Base-by-base conservation (phyloP, 768 basidiomycete species). In the Podaxis carcinomalis region DNA sequence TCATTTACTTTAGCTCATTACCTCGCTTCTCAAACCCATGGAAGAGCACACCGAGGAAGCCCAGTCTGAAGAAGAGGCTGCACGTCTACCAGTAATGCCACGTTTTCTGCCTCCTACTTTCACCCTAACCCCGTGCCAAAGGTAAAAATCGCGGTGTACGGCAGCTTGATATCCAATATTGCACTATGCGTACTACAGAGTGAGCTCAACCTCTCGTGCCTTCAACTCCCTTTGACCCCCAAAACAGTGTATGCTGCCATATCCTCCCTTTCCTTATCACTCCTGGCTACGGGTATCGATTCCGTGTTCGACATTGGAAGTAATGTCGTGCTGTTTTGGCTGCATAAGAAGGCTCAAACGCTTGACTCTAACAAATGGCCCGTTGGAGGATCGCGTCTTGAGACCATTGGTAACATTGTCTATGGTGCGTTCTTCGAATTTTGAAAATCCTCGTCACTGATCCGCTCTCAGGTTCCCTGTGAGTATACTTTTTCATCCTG, bases 341-440 rank as follows among this genome's bases (percentile, higher is more conserved):
- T 95, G 2, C 88, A 98, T 73, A 78, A 78, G 65, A 89, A 93
- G 67, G 87, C 93, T 1, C 74, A 68, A 10, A 79, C 66, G 36
- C 80, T 96, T 63, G 94, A 97, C 68, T 65, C 77, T 46, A 92
- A 89, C 72, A 90, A 90, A 65, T 98, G 93, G 95, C 94, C 95
- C 28, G 89, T 93, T 3, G 89, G 95, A 52, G 94, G 94, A 39
- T 85, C 90, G n/a, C 83, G 93, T 51, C 80, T 97, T 49, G 91
- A 95, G 71, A 94, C 91, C 3, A 92, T 93, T 57, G 92, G 92
- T 11, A 95, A 95, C 67, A 86, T 94, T 61, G 77, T 92, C 57
- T 96, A 94, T 66, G 93, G 92, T 85, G 49, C 39, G 68, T 64
- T 54, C 54, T 32, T 51, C 11, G 36, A 51, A 11, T 51, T 14